phyloP scores from a whole-genome alignment of 495 filamentous ascomycete genomes.

The Talaromyces thailandensis region DNA sequence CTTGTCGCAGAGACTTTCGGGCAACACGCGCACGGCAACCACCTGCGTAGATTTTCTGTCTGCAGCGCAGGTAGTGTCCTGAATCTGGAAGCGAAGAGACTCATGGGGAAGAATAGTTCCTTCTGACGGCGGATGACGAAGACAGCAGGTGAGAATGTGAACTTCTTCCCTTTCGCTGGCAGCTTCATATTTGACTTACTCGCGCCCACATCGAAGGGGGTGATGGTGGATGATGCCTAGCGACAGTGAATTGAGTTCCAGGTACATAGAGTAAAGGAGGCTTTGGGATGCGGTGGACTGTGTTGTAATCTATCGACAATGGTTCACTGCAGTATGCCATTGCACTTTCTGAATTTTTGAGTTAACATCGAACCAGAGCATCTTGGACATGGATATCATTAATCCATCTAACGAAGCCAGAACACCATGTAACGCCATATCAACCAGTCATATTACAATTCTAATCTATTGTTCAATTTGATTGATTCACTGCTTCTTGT shows the following conservation, averaged over 20 bases:
- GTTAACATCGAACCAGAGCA: background rate
- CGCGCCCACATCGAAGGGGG: background rate
- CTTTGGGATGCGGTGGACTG: background rate
- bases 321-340: background rate
- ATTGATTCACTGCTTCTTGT: background rate
- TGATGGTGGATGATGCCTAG: too few species aligned
- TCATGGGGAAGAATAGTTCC: conserved; percentile 7
- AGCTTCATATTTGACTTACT: background rate
- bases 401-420: background rate
- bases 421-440: background rate
- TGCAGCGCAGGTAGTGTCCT: conserved; percentile 13
- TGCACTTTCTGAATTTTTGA: too few species aligned
- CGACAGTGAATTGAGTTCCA: background rate
- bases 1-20: background rate
- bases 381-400: background rate
- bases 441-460: background rate
- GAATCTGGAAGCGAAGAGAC: conserved; percentile 11
- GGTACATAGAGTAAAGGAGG: background rate
- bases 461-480: background rate
- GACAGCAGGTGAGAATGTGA: conserved; percentile 14
- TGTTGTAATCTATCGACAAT: background rate
- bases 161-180: conserved; percentile 7
- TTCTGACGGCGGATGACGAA: conserved; percentile 14
- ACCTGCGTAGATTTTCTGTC: conserved; percentile 17
- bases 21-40: conserved; percentile 9